Conservation (phyloP, 2,329 filamentous ascomycete species). For the Xylaria sp. region DNA sequence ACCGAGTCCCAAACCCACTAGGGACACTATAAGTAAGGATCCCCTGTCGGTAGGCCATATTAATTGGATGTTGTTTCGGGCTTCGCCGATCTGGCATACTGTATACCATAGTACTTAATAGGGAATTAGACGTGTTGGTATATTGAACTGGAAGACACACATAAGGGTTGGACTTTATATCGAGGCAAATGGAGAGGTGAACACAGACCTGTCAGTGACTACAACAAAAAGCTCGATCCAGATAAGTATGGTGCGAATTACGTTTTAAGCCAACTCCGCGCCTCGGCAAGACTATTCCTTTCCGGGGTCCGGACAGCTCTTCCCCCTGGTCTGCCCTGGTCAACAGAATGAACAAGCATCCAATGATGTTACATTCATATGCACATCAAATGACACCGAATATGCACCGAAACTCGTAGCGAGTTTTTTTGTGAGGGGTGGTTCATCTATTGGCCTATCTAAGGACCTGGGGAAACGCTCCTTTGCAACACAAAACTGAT, state of each 20-base stretch:
- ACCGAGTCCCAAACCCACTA: slow-evolving; percentile 7
- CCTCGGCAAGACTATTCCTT: slow-evolving; percentile 22
- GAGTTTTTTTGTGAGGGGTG: slow-evolving; percentile 22
- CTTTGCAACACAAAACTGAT: slow-evolving; percentile 12
- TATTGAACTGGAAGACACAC: neutral
- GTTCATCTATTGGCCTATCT: slow-evolving; percentile 15
- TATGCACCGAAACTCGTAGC: slow-evolving; percentile 34
- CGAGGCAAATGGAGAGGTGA: neutral
- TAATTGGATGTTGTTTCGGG: slow-evolving; percentile 15
- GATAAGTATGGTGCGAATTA: neutral
- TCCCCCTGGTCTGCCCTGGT: slow-evolving; percentile 14
- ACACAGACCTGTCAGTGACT: neutral
- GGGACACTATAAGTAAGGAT: neutral
- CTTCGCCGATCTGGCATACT: slow-evolving; percentile 17
- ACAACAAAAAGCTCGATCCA: neutral
- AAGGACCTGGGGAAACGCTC: slow-evolving; percentile 8
- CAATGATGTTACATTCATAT: slow-evolving; percentile 25
- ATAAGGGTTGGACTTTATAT: neutral
- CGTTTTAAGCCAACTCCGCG: slow-evolving; percentile 21
- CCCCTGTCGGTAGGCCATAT: slow-evolving; percentile 15
- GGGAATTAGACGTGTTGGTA: neutral
- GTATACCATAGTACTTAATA: neutral
- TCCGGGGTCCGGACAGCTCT: slow-evolving; percentile 1
- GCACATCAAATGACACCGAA: slow-evolving; percentile 31
- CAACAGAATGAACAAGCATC: slow-evolving; percentile 15